Conservation (phyloP, 352 stramenopile genomes). For the Pythium volutum region DNA sequence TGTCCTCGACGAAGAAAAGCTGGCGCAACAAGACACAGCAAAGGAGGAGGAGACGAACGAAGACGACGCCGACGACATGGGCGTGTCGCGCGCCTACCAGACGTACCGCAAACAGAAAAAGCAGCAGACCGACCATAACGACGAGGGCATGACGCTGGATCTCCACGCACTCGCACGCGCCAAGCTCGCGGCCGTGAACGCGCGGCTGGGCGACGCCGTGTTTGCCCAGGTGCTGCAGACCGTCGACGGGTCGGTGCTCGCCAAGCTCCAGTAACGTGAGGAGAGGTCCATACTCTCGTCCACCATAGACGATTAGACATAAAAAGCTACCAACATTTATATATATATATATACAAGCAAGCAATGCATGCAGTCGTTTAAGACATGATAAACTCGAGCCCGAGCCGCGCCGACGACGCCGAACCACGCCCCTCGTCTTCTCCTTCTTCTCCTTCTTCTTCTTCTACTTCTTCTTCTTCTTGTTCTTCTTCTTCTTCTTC, state of each 20-base stretch:
- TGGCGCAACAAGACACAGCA: conserved; percentile 14
- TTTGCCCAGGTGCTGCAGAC: conserved; percentile 58
- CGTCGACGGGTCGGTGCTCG: conserved; percentile 55
- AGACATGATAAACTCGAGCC: conserved; percentile 29
- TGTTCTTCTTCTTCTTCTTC: too few species aligned
- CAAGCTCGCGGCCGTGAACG: conserved; percentile 41
- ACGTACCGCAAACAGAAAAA: conserved; percentile 30
- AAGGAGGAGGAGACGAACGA: conserved; percentile 24
- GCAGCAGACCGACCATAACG: conserved; percentile 29
- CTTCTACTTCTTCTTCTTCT: too few species aligned
- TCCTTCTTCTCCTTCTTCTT: too few species aligned
- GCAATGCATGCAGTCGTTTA: background rate
- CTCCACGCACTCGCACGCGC: conserved; percentile 41
- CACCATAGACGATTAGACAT: background rate
- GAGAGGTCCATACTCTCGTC: too few species aligned
- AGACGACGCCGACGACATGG: conserved; percentile 35
- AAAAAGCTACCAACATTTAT: background rate
- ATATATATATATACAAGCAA: background rate
- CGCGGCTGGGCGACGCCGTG: conserved; percentile 32
- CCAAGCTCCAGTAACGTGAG: conserved; percentile 55
- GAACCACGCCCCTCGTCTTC: too few species aligned
- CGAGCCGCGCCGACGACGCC: conserved; percentile 3
- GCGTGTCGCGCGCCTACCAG: conserved; percentile 55
- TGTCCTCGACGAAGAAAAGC: conserved; percentile 70
- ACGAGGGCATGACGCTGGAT: conserved; percentile 39